Base-by-base conservation (phyloP, 225 moss, liverwort and hornwort genomes). In the Antitrichia curtipendula region DNA sequence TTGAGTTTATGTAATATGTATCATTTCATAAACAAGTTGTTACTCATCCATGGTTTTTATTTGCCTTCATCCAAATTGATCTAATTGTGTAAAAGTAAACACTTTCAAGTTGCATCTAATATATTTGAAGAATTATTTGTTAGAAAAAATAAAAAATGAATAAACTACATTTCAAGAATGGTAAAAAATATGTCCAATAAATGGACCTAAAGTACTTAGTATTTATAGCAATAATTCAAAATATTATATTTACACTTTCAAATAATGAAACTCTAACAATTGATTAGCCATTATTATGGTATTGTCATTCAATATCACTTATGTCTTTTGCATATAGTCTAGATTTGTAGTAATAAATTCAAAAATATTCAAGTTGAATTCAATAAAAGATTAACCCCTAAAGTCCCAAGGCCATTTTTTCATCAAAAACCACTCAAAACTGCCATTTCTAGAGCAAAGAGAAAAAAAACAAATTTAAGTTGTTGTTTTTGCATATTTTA, bases 201-300 rank as follows among this genome's bases (percentile, higher is more conserved):
- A 36, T 76, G 3, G 1, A 75, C 1, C 2, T 53, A 1, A 36
- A 75, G 1, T n/a, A 9, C 0, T 54, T n/a, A 10, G 24, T 36
- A n/a, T 15, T 36, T 53, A n/a, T 23, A 36, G 3, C 3, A n/a
- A 24, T 15, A 36, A 53, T 54, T 53, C 15, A 50, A 76, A 76
- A 53, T 23, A 15, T 2, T 9, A 6, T 36, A 24, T 36, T 53
- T 53, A 2, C 1, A n/a, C 15, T 53, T 23, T 36, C 3, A 52
- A 75, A 36, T 53, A 21, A 53, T 23, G 13, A 23, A 23, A 53
- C 9, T 36, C 36, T 5, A 54, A n/a, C 15, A n/a, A 32, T 75
- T 50, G 8, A 50, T 32, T 34, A 50, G 8, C 13, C 3, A 50
- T 50, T 34, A 75, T 13, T 22, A 22, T 1, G 1, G 5, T 34